Evolutionary conservation across 176 grass and related monocot genomes (phyloP).

Genomic region (Coix lacrymajobi): DNA sequence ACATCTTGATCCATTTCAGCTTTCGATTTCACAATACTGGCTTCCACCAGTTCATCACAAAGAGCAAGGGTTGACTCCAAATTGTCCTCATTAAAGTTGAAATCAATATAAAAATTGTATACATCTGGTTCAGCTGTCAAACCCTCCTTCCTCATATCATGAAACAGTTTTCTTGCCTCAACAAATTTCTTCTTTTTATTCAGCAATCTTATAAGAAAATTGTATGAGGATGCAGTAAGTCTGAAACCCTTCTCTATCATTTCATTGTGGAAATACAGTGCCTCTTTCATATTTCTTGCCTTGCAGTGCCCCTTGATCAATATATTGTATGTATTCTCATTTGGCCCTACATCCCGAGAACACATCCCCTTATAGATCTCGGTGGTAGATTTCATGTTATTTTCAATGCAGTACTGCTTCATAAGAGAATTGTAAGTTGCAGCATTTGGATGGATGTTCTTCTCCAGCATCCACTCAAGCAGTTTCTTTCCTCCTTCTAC

Average conservation of each 20-base stretch:
- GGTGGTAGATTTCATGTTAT: conserved; percentile 78
- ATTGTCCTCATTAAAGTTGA: conserved; percentile 50
- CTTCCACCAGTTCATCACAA: conserved; percentile 69
- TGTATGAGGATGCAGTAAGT: conserved; percentile 64
- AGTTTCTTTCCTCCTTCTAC: conserved; percentile 72
- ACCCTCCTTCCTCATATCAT: conserved; percentile 73
- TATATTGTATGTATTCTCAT: conserved; percentile 94
- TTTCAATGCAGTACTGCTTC: conserved; percentile 71
- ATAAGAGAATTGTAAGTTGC: conserved; percentile 88
- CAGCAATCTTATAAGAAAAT: conserved; percentile 70
- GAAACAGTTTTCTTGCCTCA: conserved; percentile 72
- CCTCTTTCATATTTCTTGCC: conserved; percentile 92
- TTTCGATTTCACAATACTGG: conserved; percentile 32
- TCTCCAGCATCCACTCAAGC: conserved; percentile 87
- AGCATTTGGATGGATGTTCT: conserved; percentile 51
- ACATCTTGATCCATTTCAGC: conserved; percentile 10
- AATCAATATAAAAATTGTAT: conserved; percentile 73
- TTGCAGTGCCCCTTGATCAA: conserved; percentile 86
- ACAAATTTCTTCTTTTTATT: conserved; percentile 79
- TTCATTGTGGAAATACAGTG: conserved; percentile 71
- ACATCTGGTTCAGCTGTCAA: conserved; percentile 61
- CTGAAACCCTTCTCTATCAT: conserved; percentile 71
- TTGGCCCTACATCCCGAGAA: conserved; percentile 40
- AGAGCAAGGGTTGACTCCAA: conserved; percentile 68
- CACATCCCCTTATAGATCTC: conserved; percentile 75